Evolutionary conservation across 106 monocot species (phyloP), one percentile per base, ranked within the genome.

Genomic region (Dactylorhiza incarnata): DNA sequence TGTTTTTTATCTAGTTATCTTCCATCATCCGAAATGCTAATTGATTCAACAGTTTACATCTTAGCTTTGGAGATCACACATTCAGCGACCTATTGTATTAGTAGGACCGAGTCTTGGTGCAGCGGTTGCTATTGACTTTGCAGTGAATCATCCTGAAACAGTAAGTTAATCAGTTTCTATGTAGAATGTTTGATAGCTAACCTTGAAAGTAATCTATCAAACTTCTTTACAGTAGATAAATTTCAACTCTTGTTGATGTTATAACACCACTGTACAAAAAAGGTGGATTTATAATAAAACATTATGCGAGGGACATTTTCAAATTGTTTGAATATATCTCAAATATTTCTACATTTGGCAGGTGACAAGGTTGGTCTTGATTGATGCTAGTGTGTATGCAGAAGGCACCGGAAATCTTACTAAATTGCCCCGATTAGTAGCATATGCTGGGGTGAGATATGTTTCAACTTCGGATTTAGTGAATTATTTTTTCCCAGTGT

Each of bases 91-190:
- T 45, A 93, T 97, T 93, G 82, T 89, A 26, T 83, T 97, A 76
- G 91, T 97, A 56, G 91, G 96, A 20, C 87, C 96, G 16, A 97
- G 96, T 67, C 96, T 97, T 74, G 96, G 96, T 81, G 96, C 96
- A 68, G 91, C 96, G 73, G 90, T 91, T 81, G 90, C 96, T 15
- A 91, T 93, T 73, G 96, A 97, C 73, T 97, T 97, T 85, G 80
- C 87, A 59, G 68, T 78, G 48, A 81, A 81, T 50, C 74, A 93
- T 87, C 95, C 96, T 47, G 96, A 97, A 77, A 91, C 91, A 48
- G 96, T 97, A 89, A 66, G 23, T 15, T 9, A 66, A 66, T 66
- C 29, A 13, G 2, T 52, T 52, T 52, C 52, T 52, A 52, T 37
- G 23, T 13, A 37, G 15, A 66, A 1, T 66, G 8, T 15, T 65